Evolutionary conservation across 192 early-diverging fungal genomes (phyloP), one percentile per base, ranked within the genome.

Genomic region (Dimargaris cristalligena): DNA sequence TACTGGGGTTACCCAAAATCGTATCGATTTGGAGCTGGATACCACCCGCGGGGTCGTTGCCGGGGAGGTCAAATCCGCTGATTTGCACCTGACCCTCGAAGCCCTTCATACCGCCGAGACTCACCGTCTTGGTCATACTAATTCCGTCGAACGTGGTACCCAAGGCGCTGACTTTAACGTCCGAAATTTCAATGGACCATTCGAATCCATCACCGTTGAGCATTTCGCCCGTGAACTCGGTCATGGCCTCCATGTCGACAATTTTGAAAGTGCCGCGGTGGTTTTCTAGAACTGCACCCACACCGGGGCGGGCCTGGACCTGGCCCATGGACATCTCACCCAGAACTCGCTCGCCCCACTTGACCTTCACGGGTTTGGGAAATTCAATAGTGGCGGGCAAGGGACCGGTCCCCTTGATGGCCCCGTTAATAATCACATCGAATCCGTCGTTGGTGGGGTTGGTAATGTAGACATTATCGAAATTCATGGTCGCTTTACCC

Each of bases 101-200:
- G 29, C 73, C 73, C 54, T 61, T 55, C 61, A 70, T 65, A 29
- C 74, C 77, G 41, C 60, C 44, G 3, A 79, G 62, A 44, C 60
- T 74, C 10, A 82, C 69, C 54, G 54, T 60, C 61, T 82, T 80
- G 29, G 50, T 58, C 68, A 81, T 71, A 35, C 49, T 54, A 61
- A 81, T 68, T 16, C 57, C 59, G 31, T 67, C 65, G 52, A 81
- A 73, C 1, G 71, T 71, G 22, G 69, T 67, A 30, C 72, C 72
- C 62, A 81, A 73, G 60, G 80, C 74, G 38, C 25, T 67, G 55
- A 81, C 76, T 52, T 60, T 60, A 25, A 80, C 70, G 62, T 72
- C 65, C 29, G 22, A 25, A n/a, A 74, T 65, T 52, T 47, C 23
- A 28, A 80, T 72, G 18, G 67, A 62, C 79, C 79, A 80, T 18